phyloP scores from a whole-genome alignment of 768 basidiomycete species.

The Lentinula sp. region DNA sequence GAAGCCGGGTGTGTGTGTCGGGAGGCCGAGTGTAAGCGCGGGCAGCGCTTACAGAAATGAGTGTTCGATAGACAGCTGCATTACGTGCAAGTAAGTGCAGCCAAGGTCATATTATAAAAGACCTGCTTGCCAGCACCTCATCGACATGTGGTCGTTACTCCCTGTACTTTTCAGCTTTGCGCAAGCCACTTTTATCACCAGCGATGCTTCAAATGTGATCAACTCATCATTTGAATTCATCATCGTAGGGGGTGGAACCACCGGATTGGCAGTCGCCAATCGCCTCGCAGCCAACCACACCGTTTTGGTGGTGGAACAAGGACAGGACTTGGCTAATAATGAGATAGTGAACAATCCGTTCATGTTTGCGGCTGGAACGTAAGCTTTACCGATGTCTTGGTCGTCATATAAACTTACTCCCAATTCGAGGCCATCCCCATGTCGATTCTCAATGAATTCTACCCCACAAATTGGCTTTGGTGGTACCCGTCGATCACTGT shows the following conservation, averaged over 20 bases:
- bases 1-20: no score
- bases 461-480: slow-evolving; percentile 10
- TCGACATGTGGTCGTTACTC: neutral
- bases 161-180: neutral
- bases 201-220: slow-evolving; percentile 6
- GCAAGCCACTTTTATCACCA: slow-evolving; percentile 9
- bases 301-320: slow-evolving; percentile 22
- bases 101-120: no score
- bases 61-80: no score
- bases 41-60: no score
- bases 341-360: slow-evolving; percentile 9
- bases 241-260: slow-evolving; percentile 13
- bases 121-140: neutral
- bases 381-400: neutral
- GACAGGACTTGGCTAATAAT: slow-evolving; percentile 15
- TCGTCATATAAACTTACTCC: neutral
- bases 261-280: slow-evolving; percentile 17
- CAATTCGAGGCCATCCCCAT: slow-evolving; percentile 3
- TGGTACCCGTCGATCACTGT: neutral
- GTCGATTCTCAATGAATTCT: neutral
- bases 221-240: slow-evolving; percentile 11
- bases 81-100: no score
- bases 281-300: slow-evolving; percentile 13
- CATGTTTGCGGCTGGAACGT: neutral
- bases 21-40: no score